A percentile compares a stretch with the other conserved stretches of the same genome.
Conservation (phyloP, 1,284 basidiomycete genomes). For the Peniophora sp. region DNA sequence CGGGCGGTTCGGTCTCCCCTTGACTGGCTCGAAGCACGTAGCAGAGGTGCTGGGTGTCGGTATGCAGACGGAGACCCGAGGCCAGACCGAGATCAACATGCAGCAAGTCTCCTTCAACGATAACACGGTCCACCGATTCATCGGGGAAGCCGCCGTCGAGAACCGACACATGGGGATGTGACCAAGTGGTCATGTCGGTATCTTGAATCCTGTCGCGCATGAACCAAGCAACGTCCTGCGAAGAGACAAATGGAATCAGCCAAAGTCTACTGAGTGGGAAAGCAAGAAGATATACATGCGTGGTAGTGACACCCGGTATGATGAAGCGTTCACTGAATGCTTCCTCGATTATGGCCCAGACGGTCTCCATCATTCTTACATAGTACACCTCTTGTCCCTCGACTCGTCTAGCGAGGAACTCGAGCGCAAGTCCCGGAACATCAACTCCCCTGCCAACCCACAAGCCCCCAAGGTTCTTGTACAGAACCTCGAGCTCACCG, state of each 20-base stretch:
- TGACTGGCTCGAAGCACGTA: conserved; percentile 38
- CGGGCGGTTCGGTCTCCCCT: conserved; percentile 33
- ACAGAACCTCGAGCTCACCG: conserved; percentile 34
- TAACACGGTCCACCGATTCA: conserved; percentile 30
- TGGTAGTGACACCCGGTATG: conserved; percentile 34
- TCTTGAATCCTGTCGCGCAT: conserved; percentile 44
- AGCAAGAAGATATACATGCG: conserved; percentile 24
- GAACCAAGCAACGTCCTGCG: conserved; percentile 46
- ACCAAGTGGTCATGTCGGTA: conserved; percentile 43
- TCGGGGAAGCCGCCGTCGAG: conserved; percentile 15
- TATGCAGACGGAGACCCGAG: conserved; percentile 39
- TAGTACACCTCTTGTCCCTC: conserved; percentile 36
- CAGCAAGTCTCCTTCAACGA: conserved; percentile 39
- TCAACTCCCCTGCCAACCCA: conserved; percentile 34
- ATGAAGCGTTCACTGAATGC: conserved; percentile 39
- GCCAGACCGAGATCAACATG: conserved; percentile 50
- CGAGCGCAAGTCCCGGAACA: conserved; percentile 39
- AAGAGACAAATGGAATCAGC: background rate
- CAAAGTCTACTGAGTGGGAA: background rate
- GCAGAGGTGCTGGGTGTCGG: conserved; percentile 48
- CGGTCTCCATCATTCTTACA: conserved; percentile 36
- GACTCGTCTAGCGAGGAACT: conserved; percentile 37
- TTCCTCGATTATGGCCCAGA: conserved; percentile 46
- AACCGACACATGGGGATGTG: conserved; percentile 42
- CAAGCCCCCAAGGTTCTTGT: conserved; percentile 27